phyloP scores from a whole-genome alignment of 805 yeast genomes.

The Millerozyma acaciae region DNA sequence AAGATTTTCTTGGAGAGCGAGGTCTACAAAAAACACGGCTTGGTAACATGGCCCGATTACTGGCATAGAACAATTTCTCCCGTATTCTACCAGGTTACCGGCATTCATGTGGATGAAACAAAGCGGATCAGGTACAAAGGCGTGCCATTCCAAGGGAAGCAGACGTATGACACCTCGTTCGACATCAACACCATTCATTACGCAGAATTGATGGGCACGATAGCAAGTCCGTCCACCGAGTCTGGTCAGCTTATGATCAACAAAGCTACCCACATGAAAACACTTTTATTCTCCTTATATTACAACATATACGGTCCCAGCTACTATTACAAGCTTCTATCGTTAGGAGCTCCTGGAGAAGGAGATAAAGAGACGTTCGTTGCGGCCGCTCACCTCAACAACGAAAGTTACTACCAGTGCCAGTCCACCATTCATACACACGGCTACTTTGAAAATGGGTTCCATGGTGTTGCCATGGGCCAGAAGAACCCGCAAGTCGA shows the following conservation, averaged over 20 bases:
- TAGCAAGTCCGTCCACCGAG: constrained; percentile 68
- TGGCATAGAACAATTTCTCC: constrained; percentile 39
- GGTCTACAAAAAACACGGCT: constrained; percentile 25
- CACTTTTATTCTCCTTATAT: constrained; percentile 57
- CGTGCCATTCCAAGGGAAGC: constrained; percentile 12
- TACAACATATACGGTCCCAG: constrained; percentile 64
- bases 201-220: constrained; percentile 64
- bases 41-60: constrained; percentile 43
- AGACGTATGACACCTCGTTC: background rate
- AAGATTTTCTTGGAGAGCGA: constrained; percentile 26
- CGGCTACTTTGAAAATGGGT: constrained; percentile 19
- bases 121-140: constrained; percentile 25
- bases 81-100: constrained; percentile 31
- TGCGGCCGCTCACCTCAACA: constrained; percentile 34
- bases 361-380: constrained; percentile 37
- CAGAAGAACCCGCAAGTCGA: constrained; percentile 24
- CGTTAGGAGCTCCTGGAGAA: constrained; percentile 48
- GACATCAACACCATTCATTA: constrained; percentile 32
- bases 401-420: constrained; percentile 31
- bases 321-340: constrained; percentile 53
- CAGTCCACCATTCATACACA: constrained; percentile 33
- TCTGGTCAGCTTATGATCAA: constrained; percentile 63
- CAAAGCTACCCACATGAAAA: constrained; percentile 52
- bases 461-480: constrained; percentile 35
- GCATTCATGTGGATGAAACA: constrained; percentile 23